Base-by-base conservation (phyloP, 2,329 filamentous ascomycete genomes). In the Cercospora beticola region DNA sequence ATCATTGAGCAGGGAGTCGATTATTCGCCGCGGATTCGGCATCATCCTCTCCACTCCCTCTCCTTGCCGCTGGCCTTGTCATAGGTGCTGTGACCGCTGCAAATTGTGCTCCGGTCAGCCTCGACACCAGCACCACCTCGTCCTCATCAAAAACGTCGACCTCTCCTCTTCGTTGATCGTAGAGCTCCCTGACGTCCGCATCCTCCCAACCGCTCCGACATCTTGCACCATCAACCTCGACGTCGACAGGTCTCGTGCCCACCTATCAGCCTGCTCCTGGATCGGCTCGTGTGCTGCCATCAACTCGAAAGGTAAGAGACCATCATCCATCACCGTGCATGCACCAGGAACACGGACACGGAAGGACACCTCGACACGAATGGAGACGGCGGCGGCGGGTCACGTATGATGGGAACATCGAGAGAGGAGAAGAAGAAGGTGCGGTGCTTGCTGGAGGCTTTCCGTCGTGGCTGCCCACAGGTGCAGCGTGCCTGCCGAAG, bases 161-260 rank as follows among this genome's bases (percentile, higher is more conserved):
- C 76, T 78, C 76, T 78, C 77, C 77, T 80, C 79, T 79, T 79
- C 79, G 80, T 81, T 81, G 78, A 78, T 73, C 78, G 77, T 75
- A 78, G 79, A 79, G 78, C 76, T 69, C 65, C 73, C 74, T 76
- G 76, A 78, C 77, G 64, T 63, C 67, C 52, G 64, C 60, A 65
- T 68, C 69, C 21, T 58, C 70, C 65, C 33, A 23, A 36, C 66
- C 62, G 21, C 66, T 49, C 58, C 52, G 46, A 58, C 65, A 65
- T 58, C 65, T 62, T 62, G 52, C 65, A 57, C 60, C 63, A 40
- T 33, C 68, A 18, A 33, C 65, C 43, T 62, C 56, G 54, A 66
- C 68, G 18, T 64, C 64, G 58, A 43, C 62, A 62, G 66, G 62
- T 73, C 70, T 70, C 65, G 71, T 71, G 69, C 67, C 62, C 59